A percentile compares a stretch with the other conserved stretches of the same genome.
These are phyloP conservation scores for Candida arabinofermentans DNA, from an alignment of 805 yeast genomes.

Conservation along the genomic window DNA sequence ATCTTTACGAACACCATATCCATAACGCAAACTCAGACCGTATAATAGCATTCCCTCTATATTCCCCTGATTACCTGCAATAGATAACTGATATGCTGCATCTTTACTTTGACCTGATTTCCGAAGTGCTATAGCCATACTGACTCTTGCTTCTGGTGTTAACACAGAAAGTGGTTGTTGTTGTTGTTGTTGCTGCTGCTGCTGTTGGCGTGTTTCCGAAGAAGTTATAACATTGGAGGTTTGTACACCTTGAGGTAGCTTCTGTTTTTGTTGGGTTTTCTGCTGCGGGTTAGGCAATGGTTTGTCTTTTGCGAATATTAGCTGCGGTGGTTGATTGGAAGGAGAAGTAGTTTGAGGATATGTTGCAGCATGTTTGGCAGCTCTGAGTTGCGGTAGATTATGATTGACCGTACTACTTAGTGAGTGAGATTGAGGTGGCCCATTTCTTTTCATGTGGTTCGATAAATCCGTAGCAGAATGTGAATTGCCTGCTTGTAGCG, in stretches of 20 bases:
- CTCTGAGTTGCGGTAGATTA: not conserved
- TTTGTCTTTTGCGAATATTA: not conserved
- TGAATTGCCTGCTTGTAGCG: not conserved
- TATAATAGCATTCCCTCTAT: slow-evolving; percentile 66
- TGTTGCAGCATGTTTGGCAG: not conserved
- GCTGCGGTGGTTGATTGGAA: not conserved
- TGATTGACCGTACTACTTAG: not conserved
- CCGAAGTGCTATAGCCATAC: slow-evolving; percentile 46
- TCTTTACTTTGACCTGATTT: slow-evolving; percentile 60
- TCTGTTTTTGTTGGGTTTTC: not conserved
- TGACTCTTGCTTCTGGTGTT: slow-evolving; percentile 33
- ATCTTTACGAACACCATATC: slow-evolving; percentile 63
- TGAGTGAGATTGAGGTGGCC: not conserved
- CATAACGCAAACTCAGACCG: slow-evolving; percentile 62
- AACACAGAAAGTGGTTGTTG: slow-evolving; percentile 9
- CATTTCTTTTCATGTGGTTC: not conserved
- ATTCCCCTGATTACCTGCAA: slow-evolving; percentile 59
- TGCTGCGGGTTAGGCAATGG: not conserved
- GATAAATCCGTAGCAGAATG: not conserved
- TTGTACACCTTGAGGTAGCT: not conserved
- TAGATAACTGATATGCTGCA: slow-evolving; percentile 63
- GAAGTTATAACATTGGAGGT: too few species aligned
- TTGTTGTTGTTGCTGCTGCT: not conserved
- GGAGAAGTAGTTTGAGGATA: not conserved
- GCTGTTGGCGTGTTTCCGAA: not conserved